Evolutionary conservation across 495 filamentous ascomycete species (phyloP).

Genomic region (Podospora appendiculata): DNA sequence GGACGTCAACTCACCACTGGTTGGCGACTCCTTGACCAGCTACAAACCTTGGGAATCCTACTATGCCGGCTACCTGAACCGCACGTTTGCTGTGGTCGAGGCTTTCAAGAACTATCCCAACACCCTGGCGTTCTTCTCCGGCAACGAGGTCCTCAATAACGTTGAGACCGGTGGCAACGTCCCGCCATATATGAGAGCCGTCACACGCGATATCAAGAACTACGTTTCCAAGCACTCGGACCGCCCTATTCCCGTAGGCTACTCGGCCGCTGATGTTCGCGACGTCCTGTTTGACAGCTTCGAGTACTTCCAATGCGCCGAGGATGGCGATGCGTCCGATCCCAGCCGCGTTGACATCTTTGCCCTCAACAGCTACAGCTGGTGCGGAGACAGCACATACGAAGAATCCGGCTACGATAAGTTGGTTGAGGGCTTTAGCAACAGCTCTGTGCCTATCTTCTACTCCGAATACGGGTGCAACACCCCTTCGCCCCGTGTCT

Average conservation of each 20-base stretch:
- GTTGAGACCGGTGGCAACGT: conserved; percentile 42
- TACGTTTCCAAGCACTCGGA: conserved; percentile 52
- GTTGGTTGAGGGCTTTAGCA: conserved; percentile 61
- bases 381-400: conserved; percentile 78
- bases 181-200: conserved; percentile 70
- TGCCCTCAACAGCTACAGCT: conserved; percentile 90
- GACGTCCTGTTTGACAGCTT: conserved; percentile 68
- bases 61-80: conserved; percentile 64
- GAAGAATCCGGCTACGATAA: conserved; percentile 61
- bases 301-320: conserved; percentile 78
- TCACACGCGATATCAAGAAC: conserved; percentile 72
- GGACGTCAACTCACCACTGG: conserved; percentile 89
- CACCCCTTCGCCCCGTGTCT: conserved; percentile 64
- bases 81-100: conserved; percentile 86
- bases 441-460: conserved; percentile 77
- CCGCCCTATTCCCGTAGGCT: conserved; percentile 39
- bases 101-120: conserved; percentile 93
- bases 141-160: conserved; percentile 89
- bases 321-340: conserved; percentile 54
- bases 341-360: conserved; percentile 74
- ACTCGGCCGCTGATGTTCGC: conserved; percentile 86
- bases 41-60: conserved; percentile 64
- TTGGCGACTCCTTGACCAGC: conserved; percentile 67
- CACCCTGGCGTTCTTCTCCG: conserved; percentile 82
- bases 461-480: conserved; percentile 98